Conservation (phyloP, 2,329 filamentous ascomycete genomes). For the Colletotrichum tofieldiae region DNA sequence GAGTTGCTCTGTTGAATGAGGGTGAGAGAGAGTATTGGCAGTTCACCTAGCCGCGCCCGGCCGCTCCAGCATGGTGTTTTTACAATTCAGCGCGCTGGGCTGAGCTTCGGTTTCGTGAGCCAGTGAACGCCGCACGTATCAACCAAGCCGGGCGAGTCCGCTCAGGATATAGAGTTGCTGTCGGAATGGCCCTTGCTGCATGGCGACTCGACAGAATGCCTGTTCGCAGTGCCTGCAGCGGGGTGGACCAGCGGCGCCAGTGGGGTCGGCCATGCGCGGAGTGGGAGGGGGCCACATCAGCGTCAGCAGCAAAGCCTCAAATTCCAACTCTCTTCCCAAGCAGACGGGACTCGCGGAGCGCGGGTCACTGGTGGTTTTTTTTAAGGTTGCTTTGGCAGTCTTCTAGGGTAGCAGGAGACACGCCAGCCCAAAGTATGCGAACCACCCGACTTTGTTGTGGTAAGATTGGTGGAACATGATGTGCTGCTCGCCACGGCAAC, state of each 20-base stretch:
- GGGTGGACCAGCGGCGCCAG: not conserved
- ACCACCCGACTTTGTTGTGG: not conserved
- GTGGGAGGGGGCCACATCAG: conserved; percentile 17
- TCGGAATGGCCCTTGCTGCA: not conserved
- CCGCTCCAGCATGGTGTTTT: not conserved
- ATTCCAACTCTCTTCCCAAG: not conserved
- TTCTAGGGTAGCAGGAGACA: not conserved
- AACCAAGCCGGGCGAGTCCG: not conserved
- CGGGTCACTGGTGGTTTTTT: not conserved
- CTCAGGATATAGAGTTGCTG: not conserved
- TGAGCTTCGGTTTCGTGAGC: not conserved
- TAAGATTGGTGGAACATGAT: not conserved
- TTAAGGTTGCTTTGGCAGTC: conserved; percentile 20
- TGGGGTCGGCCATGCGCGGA: conserved; percentile 10
- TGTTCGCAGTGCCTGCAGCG: not conserved
- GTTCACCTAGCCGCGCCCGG: not conserved
- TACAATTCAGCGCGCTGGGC: not conserved
- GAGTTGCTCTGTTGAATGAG: not conserved
- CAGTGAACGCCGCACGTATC: not conserved
- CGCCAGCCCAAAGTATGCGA: not conserved
- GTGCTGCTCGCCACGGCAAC: too few species aligned
- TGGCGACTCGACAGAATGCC: not conserved
- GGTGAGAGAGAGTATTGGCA: not conserved
- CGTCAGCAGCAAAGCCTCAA: conserved; percentile 11
- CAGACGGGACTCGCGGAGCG: conserved; percentile 8